Percentiles rank a stretch among this genome's conserved stretches.
phyloP scores from a whole-genome alignment of 2,329 filamentous ascomycete species.

The Diaporthe australafricana region DNA sequence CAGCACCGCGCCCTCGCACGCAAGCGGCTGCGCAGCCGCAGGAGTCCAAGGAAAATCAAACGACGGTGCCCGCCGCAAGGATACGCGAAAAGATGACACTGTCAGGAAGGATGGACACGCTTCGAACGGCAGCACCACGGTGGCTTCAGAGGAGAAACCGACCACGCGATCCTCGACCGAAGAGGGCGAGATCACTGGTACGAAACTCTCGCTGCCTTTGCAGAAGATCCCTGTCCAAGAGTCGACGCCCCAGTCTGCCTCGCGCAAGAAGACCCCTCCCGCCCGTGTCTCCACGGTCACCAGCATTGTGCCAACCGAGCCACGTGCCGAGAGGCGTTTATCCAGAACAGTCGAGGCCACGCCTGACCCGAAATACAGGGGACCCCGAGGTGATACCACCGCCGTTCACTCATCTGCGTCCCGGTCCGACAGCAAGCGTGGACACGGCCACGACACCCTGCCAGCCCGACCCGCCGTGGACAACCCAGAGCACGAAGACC shows the following conservation, averaged over 20 bases:
- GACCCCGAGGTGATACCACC: not conserved
- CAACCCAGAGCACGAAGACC: too few relatives aligned
- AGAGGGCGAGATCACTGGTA: not conserved
- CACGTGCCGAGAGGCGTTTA: not conserved
- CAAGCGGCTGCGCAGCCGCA: not conserved
- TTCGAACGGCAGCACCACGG: not conserved
- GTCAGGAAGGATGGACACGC: not conserved
- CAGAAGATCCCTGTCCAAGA: not conserved
- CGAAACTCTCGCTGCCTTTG: not conserved
- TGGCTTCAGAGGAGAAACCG: not conserved
- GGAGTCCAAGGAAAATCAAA: not conserved
- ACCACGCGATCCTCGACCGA: not conserved
- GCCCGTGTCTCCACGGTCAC: not conserved
- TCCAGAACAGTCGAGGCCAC: not conserved
- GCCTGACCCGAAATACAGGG: not conserved
- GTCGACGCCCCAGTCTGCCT: not conserved
- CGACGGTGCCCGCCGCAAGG: not conserved
- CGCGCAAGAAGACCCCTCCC: not conserved
- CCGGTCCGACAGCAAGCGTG: not conserved
- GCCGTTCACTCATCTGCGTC: not conserved
- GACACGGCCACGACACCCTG: not conserved
- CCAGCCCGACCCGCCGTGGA: not conserved
- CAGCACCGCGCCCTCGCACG: not conserved
- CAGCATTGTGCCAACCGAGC: not conserved
- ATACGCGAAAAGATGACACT: not conserved